phyloP scores from a whole-genome alignment of 148 eudicot species.

The Vaccinium corymbosum region DNA sequence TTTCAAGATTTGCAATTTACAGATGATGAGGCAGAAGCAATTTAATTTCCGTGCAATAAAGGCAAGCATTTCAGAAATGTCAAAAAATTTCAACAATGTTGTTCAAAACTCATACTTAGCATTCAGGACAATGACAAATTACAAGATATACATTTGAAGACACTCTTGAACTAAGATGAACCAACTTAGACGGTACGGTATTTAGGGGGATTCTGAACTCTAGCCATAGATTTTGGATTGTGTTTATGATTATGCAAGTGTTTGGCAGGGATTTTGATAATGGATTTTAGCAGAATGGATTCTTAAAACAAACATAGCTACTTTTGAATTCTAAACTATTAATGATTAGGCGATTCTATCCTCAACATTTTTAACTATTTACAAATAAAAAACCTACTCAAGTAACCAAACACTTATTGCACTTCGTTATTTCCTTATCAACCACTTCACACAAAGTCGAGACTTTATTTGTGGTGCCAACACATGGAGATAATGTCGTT shows the following conservation, averaged over 20 bases:
- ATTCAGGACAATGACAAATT: background rate
- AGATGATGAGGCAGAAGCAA: too few relatives aligned
- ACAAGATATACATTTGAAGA: background rate
- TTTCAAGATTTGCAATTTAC: too few relatives aligned
- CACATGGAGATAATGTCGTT: too few relatives aligned
- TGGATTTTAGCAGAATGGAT: background rate
- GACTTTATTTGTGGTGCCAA: background rate
- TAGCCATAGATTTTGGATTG: background rate
- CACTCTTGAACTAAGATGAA: background rate
- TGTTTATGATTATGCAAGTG: background rate
- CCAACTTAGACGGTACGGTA: background rate
- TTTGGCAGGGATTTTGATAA: background rate
- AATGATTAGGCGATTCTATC: background rate
- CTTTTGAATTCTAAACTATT: background rate
- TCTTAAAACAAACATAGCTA: background rate
- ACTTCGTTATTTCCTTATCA: background rate
- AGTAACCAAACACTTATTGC: background rate
- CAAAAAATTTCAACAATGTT: background rate
- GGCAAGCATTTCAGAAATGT: too few relatives aligned
- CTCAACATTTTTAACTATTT: background rate
- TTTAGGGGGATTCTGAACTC: background rate
- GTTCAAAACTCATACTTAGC: background rate
- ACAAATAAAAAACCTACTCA: background rate
- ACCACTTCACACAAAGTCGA: background rate
- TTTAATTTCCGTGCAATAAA: too few relatives aligned